These are phyloP conservation scores for Cymbopogon citratus DNA, from an alignment of 176 grass and related monocot species.

Conservation along the genomic window DNA sequence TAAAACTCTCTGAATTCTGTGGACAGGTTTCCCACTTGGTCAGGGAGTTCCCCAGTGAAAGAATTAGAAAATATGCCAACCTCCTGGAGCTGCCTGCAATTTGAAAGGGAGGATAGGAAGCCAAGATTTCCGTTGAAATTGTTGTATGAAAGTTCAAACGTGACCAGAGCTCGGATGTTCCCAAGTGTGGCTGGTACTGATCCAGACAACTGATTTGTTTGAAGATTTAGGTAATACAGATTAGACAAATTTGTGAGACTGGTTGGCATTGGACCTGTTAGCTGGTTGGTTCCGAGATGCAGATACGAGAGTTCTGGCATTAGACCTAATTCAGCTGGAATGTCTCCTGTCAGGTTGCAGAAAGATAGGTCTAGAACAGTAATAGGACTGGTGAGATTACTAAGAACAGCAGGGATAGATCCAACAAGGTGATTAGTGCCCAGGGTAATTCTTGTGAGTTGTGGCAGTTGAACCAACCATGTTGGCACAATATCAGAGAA, in stretches of 20 bases:
- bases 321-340: not conserved
- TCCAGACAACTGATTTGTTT: not conserved
- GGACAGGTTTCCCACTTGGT: not conserved
- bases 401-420: not conserved
- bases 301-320: not conserved
- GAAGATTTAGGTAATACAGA: not conserved
- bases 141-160: not conserved
- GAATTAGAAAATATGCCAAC: not conserved
- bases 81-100: not conserved
- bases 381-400: not conserved
- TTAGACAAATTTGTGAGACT: not conserved
- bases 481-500: not conserved
- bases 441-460: too few relatives aligned
- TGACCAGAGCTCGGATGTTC: not conserved
- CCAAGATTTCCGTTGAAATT: not conserved
- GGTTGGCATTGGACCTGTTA: not conserved
- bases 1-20: not conserved
- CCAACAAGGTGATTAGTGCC: not conserved
- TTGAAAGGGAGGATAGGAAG: not conserved
- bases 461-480: not conserved
- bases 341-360: not conserved
- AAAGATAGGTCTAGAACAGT: not conserved
- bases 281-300: not conserved
- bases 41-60: not conserved
- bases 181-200: not conserved